Percentiles rank a stretch among this genome's conserved stretches.
phyloP scores from a whole-genome alignment of 73 alveolate genomes.

The Paramecium sexaurelia region DNA sequence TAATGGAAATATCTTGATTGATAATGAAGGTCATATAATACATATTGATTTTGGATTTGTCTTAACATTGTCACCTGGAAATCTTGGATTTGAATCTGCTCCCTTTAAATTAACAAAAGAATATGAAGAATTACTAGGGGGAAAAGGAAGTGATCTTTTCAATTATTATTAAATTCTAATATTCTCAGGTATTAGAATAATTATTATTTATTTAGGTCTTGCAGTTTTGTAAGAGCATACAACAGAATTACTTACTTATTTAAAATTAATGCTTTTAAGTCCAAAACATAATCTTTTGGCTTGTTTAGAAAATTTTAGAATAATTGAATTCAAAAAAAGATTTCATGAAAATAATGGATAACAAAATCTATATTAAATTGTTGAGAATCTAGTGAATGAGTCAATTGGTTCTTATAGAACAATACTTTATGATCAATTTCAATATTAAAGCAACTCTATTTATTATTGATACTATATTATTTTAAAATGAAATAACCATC shows the following conservation, averaged over 20 bases:
- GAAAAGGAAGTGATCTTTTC: slow-evolving; percentile 15
- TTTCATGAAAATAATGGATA: background rate
- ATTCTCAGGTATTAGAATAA: background rate
- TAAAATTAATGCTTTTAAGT: background rate
- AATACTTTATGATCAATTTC: background rate
- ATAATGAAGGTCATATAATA: slow-evolving; percentile 93
- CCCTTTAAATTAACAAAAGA: slow-evolving; percentile 93
- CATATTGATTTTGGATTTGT: slow-evolving; percentile 98
- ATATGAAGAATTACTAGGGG: slow-evolving; percentile 44
- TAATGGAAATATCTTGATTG: slow-evolving; percentile 95
- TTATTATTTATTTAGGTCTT: background rate
- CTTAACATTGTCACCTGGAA: slow-evolving; percentile 95
- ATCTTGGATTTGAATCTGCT: slow-evolving; percentile 95
- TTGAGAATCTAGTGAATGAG: background rate
- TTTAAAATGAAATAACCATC: background rate
- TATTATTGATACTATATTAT: background rate
- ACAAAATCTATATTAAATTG: background rate
- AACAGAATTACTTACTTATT: background rate
- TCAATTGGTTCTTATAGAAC: background rate
- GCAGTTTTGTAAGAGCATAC: background rate
- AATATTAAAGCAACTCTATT: background rate
- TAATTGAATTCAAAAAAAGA: background rate
- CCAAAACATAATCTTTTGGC: background rate
- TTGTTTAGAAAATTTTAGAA: background rate
- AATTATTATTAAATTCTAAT: background rate